phyloP scores from a whole-genome alignment of 345 rosid species.

The Trapa incisa region DNA sequence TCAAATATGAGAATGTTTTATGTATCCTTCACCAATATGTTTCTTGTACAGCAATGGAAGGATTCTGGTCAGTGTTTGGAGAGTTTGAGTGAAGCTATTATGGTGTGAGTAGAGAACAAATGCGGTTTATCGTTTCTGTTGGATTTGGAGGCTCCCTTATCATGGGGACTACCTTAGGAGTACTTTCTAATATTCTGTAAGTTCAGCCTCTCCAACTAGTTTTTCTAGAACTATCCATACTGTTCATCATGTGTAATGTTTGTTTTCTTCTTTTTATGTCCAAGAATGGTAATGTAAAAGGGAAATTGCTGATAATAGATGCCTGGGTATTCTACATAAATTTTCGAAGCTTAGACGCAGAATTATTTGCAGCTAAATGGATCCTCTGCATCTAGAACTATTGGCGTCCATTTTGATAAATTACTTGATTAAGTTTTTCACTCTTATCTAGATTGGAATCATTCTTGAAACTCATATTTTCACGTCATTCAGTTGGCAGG shows the following conservation, averaged over 20 bases:
- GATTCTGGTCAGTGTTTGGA: constrained; percentile 68
- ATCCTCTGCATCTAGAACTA: background rate
- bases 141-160: constrained; percentile 53
- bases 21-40: background rate
- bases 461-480: background rate
- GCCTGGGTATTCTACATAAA: background rate
- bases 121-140: constrained; percentile 32
- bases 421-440: background rate
- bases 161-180: constrained; percentile 48
- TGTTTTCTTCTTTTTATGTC: background rate
- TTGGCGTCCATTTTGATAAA: background rate
- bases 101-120: constrained; percentile 41
- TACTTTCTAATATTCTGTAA: constrained; percentile 73
- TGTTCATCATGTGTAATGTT: background rate
- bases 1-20: background rate
- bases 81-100: constrained; percentile 44
- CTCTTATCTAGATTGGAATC: background rate
- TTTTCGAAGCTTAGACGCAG: background rate
- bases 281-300: background rate
- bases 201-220: constrained; percentile 8
- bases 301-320: background rate
- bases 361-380: background rate
- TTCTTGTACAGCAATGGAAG: constrained; percentile 48
- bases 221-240: background rate
- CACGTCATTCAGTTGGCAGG: background rate